Evolutionary conservation across 2,329 filamentous ascomycete genomes (phyloP).

Genomic region (Arthrobotrys sinensis): DNA sequence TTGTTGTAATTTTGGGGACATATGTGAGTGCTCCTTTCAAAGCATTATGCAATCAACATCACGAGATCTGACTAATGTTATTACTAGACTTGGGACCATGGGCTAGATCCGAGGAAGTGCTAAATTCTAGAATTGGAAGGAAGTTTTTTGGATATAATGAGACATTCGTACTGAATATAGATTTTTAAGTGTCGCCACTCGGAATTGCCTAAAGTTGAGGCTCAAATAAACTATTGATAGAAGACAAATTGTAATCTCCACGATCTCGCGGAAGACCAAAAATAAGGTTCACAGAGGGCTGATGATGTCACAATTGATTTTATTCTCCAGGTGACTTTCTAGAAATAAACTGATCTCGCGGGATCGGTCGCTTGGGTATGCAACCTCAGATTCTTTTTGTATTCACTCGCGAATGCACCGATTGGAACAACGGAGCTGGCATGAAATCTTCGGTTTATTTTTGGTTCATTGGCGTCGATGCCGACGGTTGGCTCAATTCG

Average conservation of each 20-base stretch:
- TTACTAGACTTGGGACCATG: slow-evolving; percentile 52
- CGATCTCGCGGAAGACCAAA: slow-evolving; percentile 7
- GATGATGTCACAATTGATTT: slow-evolving; percentile 21
- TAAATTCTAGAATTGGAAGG: slow-evolving; percentile 9
- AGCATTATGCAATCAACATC: slow-evolving; percentile 1
- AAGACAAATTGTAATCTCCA: background rate
- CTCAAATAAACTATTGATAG: slow-evolving; percentile 45
- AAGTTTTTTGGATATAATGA: slow-evolving; percentile 3
- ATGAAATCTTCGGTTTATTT: slow-evolving; percentile 16
- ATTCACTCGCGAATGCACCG: slow-evolving; percentile 12
- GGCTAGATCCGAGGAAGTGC: slow-evolving; percentile 51
- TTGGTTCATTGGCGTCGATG: background rate
- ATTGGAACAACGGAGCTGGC: slow-evolving; percentile 14
- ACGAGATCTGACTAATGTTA: slow-evolving; percentile 9
- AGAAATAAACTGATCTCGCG: slow-evolving; percentile 36
- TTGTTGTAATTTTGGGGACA: slow-evolving; percentile 64
- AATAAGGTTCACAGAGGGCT: background rate
- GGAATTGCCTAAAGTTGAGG: slow-evolving; percentile 33
- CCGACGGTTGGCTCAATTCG: slow-evolving; percentile 11
- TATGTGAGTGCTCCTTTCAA: slow-evolving; percentile 56
- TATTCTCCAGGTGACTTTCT: slow-evolving; percentile 29
- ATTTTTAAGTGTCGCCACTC: slow-evolving; percentile 40
- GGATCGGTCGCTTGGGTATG: slow-evolving; percentile 38
- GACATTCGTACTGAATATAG: slow-evolving; percentile 17
- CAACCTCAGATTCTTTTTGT: slow-evolving; percentile 21